Evolutionary conservation across 2,329 filamentous ascomycete genomes (phyloP).

Genomic region (Colletotrichum melonis): DNA sequence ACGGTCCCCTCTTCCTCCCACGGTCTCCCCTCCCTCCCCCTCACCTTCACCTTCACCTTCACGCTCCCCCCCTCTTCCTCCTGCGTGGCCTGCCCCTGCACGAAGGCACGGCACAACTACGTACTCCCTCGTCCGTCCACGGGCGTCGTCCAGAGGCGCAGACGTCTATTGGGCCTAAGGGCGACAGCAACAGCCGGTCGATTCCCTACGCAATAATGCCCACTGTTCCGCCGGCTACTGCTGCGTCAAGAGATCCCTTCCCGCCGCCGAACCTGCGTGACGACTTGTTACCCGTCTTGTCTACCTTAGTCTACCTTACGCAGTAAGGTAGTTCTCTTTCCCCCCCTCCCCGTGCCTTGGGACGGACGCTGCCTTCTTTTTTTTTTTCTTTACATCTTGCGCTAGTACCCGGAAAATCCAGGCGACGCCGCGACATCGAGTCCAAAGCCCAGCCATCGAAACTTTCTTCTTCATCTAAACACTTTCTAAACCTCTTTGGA

Average conservation of each 20-base stretch:
- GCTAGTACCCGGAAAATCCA: constrained; percentile 5
- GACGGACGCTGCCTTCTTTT: not conserved
- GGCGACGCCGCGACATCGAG: constrained; percentile 24
- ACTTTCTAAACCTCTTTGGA: not conserved
- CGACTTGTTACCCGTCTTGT: constrained; percentile 13
- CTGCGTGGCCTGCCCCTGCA: constrained; percentile 10
- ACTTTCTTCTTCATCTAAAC: constrained; percentile 16
- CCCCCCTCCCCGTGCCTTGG: constrained; percentile 6
- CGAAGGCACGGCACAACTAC: constrained; percentile 24
- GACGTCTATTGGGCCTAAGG: too few species aligned
- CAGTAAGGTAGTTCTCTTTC: too few species aligned
- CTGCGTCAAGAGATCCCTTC: constrained; percentile 34
- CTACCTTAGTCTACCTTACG: too few species aligned
- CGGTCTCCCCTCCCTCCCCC: not conserved
- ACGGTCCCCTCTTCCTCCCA: not conserved
- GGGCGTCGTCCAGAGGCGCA: too few species aligned
- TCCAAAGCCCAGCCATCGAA: constrained; percentile 14
- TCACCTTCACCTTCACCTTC: not conserved
- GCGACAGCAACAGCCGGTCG: constrained; percentile 23
- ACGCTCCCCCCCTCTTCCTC: not conserved
- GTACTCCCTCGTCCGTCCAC: constrained; percentile 1
- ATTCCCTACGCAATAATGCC: constrained; percentile 26
- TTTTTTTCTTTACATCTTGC: not conserved
- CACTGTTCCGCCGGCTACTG: constrained; percentile 29
- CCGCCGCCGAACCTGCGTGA: constrained; percentile 18